Evolutionary conservation across 306 rosid genomes (phyloP).

Genomic region (Citrullus colocynthis): DNA sequence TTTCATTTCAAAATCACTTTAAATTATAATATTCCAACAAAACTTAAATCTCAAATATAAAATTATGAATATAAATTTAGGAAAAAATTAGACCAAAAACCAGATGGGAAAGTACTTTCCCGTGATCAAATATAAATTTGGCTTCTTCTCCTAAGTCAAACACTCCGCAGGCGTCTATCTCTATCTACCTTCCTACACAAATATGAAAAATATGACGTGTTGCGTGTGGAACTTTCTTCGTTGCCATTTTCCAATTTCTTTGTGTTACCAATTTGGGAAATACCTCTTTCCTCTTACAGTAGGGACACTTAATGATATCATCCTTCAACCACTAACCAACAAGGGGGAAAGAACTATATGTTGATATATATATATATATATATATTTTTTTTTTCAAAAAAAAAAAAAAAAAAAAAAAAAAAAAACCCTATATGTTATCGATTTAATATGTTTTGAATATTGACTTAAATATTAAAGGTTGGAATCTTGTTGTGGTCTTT

Average conservation of each 20-base stretch:
- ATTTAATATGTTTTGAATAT: too few relatives aligned
- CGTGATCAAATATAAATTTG: background rate
- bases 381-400: too few relatives aligned
- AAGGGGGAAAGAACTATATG: background rate
- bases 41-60: too few relatives aligned
- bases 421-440: background rate
- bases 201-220: background rate
- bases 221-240: background rate
- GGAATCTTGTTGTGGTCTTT: too few relatives aligned
- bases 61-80: too few relatives aligned
- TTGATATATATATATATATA: too few relatives aligned
- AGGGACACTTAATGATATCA: slow-evolving; percentile 1
- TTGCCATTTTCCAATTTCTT: background rate
- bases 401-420: too few relatives aligned
- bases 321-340: background rate
- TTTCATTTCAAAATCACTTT: too few relatives aligned
- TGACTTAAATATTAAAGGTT: too few relatives aligned
- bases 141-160: background rate
- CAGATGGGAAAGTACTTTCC: too few relatives aligned
- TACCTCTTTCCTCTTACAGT: background rate
- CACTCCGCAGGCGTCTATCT: background rate
- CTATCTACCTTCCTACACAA: background rate
- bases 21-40: too few relatives aligned
- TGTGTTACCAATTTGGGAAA: background rate
- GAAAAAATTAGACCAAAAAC: too few relatives aligned